Base-by-base conservation (phyloP, 108 stramenopile species). In the Skeletonema tropicum region DNA sequence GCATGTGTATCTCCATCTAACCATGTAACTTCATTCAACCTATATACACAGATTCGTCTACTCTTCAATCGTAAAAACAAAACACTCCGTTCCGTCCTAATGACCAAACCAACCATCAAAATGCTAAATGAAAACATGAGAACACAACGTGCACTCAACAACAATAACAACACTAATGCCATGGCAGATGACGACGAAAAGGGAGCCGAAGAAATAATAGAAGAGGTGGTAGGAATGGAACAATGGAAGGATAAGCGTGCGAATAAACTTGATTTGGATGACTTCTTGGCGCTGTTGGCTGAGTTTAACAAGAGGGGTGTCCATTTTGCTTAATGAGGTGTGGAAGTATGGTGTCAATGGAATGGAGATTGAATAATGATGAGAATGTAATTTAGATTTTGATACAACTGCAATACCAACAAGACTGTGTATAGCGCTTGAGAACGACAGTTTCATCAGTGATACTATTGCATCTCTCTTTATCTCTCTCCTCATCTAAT, bases 11-110 rank as follows among this genome's bases (percentile, higher is more conserved):
- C n/a, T n/a, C n/a, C n/a, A 69, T 69, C 19, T 23, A n/a, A n/a
- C 26, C 45, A 29, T 29, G 2, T 29, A 29, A 1, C 26, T 29
- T 29, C 26, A 29, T 29, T 29, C 2, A 29, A 29, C 26, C 57
- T 46, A 1, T 17, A 1, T 17, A 49, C 17, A 15, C 71, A 87
- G 87, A 85, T 93, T 32, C 85, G 96, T 26, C 62, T 96, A 13
- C 59, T 89, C 29, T 98, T 97, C 80, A 97, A 96, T 73, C 82
- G 96, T 29, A 97, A 97, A 75, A 96, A 97, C 72, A 97, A 97
- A 74, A 97, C 97, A 5, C 75, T 97, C 11, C 82, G 94, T 21
- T 75, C 91, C 1, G 93, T 91, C 3, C 73, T 96, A 30, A 85
- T 82, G 31, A 95, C 89, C 3, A 94, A 96, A 73, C 75, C 95